These are phyloP conservation scores for Ogataea nakhonphanomensis DNA, from an alignment of 805 yeast genomes.

Conservation along the genomic window DNA sequence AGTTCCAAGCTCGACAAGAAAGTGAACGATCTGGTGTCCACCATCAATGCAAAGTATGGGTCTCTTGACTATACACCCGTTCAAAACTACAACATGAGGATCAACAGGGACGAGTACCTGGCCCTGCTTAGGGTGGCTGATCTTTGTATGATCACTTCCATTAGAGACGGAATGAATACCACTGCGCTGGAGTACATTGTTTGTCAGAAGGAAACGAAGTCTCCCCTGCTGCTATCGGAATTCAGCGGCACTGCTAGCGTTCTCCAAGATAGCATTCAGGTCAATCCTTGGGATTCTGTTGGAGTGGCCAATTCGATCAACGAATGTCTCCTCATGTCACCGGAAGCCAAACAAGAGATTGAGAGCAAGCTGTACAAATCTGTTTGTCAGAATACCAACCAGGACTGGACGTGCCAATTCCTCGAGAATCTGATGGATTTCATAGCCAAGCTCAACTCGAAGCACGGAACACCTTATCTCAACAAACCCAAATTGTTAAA, in stretches of 20 bases:
- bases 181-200: slow-evolving; percentile 90
- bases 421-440: slow-evolving; percentile 38
- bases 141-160: slow-evolving; percentile 80
- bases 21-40: slow-evolving; percentile 76
- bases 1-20: slow-evolving; percentile 70
- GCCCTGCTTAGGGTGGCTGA: slow-evolving; percentile 89
- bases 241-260: slow-evolving; percentile 86
- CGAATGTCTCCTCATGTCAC: slow-evolving; percentile 56
- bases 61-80: slow-evolving; percentile 80
- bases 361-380: slow-evolving; percentile 56
- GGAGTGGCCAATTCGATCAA: slow-evolving; percentile 86
- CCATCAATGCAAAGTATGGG: slow-evolving; percentile 84
- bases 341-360: slow-evolving; percentile 40
- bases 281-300: slow-evolving; percentile 96
- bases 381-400: slow-evolving; percentile 70
- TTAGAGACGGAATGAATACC: slow-evolving; percentile 95
- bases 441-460: slow-evolving; percentile 36
- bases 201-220: slow-evolving; percentile 68
- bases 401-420: slow-evolving; percentile 72
- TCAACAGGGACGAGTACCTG: slow-evolving; percentile 82
- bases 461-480: slow-evolving; percentile 74
- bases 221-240: slow-evolving; percentile 86
- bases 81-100: slow-evolving; percentile 86
- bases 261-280: slow-evolving; percentile 68
- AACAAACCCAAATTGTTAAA: slow-evolving; percentile 64